Conservation (phyloP, 352 stramenopile species). For the Phytophthora colocasiae region DNA sequence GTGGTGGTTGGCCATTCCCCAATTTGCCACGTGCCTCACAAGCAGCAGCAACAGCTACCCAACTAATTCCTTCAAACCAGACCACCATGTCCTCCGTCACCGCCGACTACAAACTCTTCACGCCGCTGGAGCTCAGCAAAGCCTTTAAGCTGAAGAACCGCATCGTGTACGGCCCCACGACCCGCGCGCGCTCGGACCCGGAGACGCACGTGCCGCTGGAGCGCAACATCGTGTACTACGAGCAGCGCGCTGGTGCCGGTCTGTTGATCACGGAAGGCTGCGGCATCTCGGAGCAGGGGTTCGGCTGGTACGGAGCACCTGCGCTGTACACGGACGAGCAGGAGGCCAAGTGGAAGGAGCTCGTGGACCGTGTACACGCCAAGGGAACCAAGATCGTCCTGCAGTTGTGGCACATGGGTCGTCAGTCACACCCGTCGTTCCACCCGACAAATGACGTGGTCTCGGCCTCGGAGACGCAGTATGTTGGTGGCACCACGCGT, state of each 20-base stretch:
- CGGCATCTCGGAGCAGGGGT: conserved; percentile 23
- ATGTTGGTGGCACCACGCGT: conserved; percentile 10
- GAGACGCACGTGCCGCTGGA: conserved; percentile 16
- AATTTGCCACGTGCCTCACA: conserved; percentile 13
- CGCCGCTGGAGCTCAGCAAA: conserved; percentile 15
- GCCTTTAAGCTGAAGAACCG: conserved; percentile 22
- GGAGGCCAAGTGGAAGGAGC: conserved; percentile 17
- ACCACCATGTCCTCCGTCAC: conserved; percentile 11
- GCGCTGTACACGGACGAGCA: conserved; percentile 22
- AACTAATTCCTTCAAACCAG: background rate
- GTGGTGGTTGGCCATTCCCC: background rate
- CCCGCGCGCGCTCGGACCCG: conserved; percentile 11
- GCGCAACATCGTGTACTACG: conserved; percentile 22
- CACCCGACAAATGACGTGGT: conserved; percentile 15
- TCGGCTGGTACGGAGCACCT: conserved; percentile 11
- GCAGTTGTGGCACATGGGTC: conserved; percentile 28
- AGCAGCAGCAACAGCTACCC: background rate
- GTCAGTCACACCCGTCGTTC: conserved; percentile 19
- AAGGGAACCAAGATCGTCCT: conserved; percentile 25
- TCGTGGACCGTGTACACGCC: conserved; percentile 13
- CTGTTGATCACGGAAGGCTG: conserved; percentile 23
- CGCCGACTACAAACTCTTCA: conserved; percentile 24
- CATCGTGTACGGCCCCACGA: conserved; percentile 26
- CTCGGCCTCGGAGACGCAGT: conserved; percentile 13
- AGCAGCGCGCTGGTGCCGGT: conserved; percentile 17